Evolutionary conservation across 1,284 basidiomycete genomes (phyloP).

Genomic region (Apiotrichum laibachii): DNA sequence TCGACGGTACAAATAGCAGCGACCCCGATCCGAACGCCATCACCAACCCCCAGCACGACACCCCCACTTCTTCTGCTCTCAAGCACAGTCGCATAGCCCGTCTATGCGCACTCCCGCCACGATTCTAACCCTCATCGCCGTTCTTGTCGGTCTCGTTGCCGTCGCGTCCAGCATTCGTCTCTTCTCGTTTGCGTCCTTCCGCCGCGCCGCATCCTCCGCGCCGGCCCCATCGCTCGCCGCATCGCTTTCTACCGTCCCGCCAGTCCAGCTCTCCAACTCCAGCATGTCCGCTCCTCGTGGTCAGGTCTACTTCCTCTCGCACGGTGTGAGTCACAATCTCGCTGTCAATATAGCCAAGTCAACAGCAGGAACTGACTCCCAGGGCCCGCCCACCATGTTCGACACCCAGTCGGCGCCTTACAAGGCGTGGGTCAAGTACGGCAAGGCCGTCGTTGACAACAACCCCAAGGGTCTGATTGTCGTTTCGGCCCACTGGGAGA

Average conservation of each 20-base stretch:
- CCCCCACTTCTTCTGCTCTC: neutral
- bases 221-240: neutral
- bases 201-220: neutral
- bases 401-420: slow-evolving; percentile 46
- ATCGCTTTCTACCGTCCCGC: neutral
- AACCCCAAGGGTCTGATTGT: slow-evolving; percentile 51
- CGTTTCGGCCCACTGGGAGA: slow-evolving; percentile 55
- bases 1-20: no score
- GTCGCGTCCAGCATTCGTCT: neutral
- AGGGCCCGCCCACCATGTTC: slow-evolving; percentile 54
- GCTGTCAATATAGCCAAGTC: no score
- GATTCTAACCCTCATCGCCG: slow-evolving; percentile 6
- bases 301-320: slow-evolving; percentile 48
- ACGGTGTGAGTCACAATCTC: slow-evolving; percentile 34
- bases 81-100: neutral
- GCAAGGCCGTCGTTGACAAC: slow-evolving; percentile 33
- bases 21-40: no score
- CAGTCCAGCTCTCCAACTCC: neutral
- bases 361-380: neutral
- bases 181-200: neutral
- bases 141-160: slow-evolving; percentile 5
- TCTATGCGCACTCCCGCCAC: slow-evolving; percentile 6
- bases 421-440: slow-evolving; percentile 50
- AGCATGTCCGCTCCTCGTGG: slow-evolving; percentile 15
- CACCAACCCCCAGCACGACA: no score